Conservation (phyloP, 257 asterid genomes). For the Solanum piurae region DNA sequence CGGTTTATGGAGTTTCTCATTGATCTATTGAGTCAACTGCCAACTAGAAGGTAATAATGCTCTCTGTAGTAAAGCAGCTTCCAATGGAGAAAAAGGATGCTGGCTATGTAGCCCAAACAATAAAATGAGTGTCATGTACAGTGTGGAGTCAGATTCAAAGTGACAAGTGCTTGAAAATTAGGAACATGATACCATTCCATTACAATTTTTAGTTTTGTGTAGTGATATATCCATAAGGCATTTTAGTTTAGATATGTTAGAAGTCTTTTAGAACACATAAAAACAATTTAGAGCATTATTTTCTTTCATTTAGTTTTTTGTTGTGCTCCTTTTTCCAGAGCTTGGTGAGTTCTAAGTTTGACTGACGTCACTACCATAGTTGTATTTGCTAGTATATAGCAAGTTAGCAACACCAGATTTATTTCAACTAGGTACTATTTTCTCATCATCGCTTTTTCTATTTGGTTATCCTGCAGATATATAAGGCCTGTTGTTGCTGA, state of each 20-base stretch:
- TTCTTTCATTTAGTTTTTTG: background rate
- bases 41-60: slow-evolving; percentile 71
- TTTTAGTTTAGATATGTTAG: background rate
- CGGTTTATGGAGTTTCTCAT: slow-evolving; percentile 96
- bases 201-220: background rate
- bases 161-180: background rate
- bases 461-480: slow-evolving; percentile 36
- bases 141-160: background rate
- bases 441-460: background rate
- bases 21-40: slow-evolving; percentile 98
- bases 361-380: background rate
- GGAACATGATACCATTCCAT: background rate
- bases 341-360: background rate
- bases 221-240: background rate
- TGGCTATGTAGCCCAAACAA: background rate
- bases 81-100: background rate
- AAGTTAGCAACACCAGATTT: background rate
- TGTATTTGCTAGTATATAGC: background rate
- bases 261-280: background rate
- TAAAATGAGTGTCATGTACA: background rate
- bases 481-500: slow-evolving; percentile 93
- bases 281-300: background rate
- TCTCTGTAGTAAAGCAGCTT: background rate
- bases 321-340: background rate
- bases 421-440: background rate